phyloP scores from a whole-genome alignment of 768 basidiomycete species.

The Mycena maculata region DNA sequence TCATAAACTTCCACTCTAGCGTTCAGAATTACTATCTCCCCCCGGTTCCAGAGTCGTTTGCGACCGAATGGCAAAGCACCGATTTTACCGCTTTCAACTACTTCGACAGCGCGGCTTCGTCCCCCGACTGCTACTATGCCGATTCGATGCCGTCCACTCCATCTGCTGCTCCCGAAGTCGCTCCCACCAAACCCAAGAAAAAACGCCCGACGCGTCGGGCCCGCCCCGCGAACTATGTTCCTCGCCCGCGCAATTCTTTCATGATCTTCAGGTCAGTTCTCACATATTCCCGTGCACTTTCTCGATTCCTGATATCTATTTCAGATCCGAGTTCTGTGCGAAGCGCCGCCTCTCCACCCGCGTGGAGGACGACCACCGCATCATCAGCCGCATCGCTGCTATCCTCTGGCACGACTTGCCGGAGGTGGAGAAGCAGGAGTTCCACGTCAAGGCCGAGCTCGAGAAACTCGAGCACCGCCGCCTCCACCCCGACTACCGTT shows the following conservation, averaged over 20 bases:
- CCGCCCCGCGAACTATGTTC: constrained; percentile 61
- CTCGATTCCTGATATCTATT: constrained; percentile 41
- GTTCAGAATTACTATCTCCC: constrained; percentile 1
- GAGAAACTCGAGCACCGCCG: constrained; percentile 62
- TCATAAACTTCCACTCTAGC: constrained; percentile 1
- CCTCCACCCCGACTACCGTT: constrained; percentile 67
- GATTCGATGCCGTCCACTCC: constrained; percentile 8
- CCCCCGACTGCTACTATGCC: background rate
- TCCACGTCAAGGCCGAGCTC: constrained; percentile 60
- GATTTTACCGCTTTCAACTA: background rate
- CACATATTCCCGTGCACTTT: constrained; percentile 52
- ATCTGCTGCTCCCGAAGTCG: background rate
- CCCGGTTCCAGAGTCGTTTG: background rate
- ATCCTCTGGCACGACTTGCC: constrained; percentile 67
- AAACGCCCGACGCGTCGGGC: constrained; percentile 35
- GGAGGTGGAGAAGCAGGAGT: constrained; percentile 61
- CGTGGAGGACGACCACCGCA: constrained; percentile 67
- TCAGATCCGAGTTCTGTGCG: constrained; percentile 63
- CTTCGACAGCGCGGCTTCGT: background rate
- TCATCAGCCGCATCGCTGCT: constrained; percentile 68
- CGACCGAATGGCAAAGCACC: background rate
- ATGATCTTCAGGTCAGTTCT: constrained; percentile 71
- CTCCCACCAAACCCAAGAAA: constrained; percentile 25
- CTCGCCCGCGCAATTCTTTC: constrained; percentile 88
- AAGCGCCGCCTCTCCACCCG: constrained; percentile 58